Base-by-base conservation (phyloP, 495 filamentous ascomycete species). In the Achaetomiella virescens region DNA sequence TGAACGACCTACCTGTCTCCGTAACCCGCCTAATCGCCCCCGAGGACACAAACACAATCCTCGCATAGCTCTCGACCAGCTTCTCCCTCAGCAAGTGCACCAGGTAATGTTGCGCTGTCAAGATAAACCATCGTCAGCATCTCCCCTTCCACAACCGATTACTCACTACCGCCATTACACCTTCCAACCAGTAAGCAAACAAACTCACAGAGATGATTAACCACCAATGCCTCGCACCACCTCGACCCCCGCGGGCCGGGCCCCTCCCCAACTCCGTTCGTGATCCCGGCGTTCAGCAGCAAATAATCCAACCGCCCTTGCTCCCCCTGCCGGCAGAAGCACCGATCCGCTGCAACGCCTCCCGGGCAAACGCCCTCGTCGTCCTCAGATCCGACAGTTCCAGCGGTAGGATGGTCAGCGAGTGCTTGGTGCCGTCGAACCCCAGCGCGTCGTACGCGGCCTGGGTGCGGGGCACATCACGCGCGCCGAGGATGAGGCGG, bases 51-150 rank as follows among this genome's bases (percentile, higher is more conserved):
- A 75, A 51, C n/a, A 77, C 64, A 25, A 77, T 60, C 41, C 75
- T 70, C 7, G 69, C 58, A 14, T 59, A 57, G 8, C 67, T 71
- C 4, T 60, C 56, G 21, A 70, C 66, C n/a, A 75, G 59, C 48
- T 74, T 75, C 24, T 70, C 57, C 25, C 61, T 60, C 20, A 77
- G 62, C 9, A 75, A 47, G 36, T 77, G 72, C 10, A 63, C 48
- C 8, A 77, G 71, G 46, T 75, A 75, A 55, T 77, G 73, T 22
- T 77, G 74, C n/a, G 74, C 74, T 76, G 40, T 21, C 37, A n/a
- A n/a, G n/a, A 24, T 15, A 17, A 11, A 7, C 11, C 21, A 24
- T 1, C 15, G 0, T 15, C 5, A 7, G 24, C 33, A 38, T 9
- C 4, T 9, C 27, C 4, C 27, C 27, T 31, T 9, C 27, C 9